A percentile compares a stretch with the other conserved stretches of the same genome.
phyloP scores from a whole-genome alignment of 2,329 filamentous ascomycete genomes.

The Tolypocladium sp. region DNA sequence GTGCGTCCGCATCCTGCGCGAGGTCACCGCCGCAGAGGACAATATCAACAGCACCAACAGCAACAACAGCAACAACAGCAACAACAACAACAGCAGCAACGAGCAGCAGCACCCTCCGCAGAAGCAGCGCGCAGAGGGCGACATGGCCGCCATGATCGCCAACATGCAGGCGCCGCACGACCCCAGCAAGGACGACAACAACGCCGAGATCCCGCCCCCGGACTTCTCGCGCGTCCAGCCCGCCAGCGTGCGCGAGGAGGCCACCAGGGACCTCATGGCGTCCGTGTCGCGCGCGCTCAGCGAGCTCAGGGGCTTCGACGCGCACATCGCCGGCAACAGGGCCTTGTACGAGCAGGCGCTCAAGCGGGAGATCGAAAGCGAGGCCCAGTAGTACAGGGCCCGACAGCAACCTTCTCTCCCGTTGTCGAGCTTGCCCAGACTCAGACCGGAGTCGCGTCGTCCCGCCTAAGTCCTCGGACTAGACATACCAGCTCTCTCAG shows the following conservation, averaged over 20 bases:
- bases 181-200: slow-evolving; percentile 1
- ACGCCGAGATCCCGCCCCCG: slow-evolving; percentile 8
- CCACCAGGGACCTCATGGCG: slow-evolving; percentile 11
- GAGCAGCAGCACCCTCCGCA: neutral
- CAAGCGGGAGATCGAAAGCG: slow-evolving; percentile 9
- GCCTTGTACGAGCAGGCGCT: slow-evolving; percentile 12
- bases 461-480: neutral
- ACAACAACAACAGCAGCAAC: neutral
- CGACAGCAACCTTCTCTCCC: neutral
- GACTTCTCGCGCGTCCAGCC: slow-evolving; percentile 7
- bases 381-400: neutral
- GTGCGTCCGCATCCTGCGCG: slow-evolving; percentile 18
- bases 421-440: neutral
- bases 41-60: too few species aligned
- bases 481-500: neutral
- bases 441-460: neutral
- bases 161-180: slow-evolving; percentile 16
- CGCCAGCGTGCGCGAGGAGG: slow-evolving; percentile 12
- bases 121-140: neutral
- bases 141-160: slow-evolving; percentile 15
- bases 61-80: too few species aligned
- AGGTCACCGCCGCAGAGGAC: slow-evolving; percentile 11
- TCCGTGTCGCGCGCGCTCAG: slow-evolving; percentile 9
- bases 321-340: slow-evolving; percentile 8
- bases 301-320: slow-evolving; percentile 14